Base-by-base conservation (phyloP, 2,329 filamentous ascomycete species). In the Plenodomus biglobosus region DNA sequence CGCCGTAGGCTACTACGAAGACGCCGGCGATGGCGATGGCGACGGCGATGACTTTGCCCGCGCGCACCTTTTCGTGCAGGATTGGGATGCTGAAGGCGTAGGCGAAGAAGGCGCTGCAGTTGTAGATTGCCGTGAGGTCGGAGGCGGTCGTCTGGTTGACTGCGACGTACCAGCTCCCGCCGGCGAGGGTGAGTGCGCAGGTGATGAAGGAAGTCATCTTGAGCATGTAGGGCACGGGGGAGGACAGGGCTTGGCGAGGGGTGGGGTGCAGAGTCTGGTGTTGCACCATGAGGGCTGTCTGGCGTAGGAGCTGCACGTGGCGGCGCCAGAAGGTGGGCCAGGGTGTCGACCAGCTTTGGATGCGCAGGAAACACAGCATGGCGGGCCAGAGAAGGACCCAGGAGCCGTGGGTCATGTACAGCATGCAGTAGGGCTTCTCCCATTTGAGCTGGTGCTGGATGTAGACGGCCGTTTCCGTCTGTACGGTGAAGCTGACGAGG, bases 371-470 rank as follows among this genome's bases (percentile, higher is more conserved):
- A 19, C 88, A 72, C 30, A 99, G 82, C 73, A 95, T 91, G 10
- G 82, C 75, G 0, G 92, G 92, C 90, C 91, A 99, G 19, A 99
- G 80, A 40, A 97, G 74, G 8, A 86, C 73, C 94, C 94, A 99
- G 1, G 91, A 96, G 46, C 92, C 88, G 75, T 99, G 94, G 10
- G 94, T 99, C 58, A 99, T 80, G 74, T 95, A 96, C 80, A 99
- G 84, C 94, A 99, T 99, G 78, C 90, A 95, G 76, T 96, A 99
- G n/a, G 94, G 90, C 77, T 99, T 99, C 75, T 95, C 84, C 94
- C 94, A 99, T 55, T 88, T 85, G 55, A 96, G 75, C 51, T 94
- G 85, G 70, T 92, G 86, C 76, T 97, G 92, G 52, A 99, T 94
- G 75, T 96, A 92, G 8, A 95, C 86, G 10, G 92, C 92, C 44